Base-by-base conservation (phyloP, 768 basidiomycete species). In the Pleurotus tuber-regium region DNA sequence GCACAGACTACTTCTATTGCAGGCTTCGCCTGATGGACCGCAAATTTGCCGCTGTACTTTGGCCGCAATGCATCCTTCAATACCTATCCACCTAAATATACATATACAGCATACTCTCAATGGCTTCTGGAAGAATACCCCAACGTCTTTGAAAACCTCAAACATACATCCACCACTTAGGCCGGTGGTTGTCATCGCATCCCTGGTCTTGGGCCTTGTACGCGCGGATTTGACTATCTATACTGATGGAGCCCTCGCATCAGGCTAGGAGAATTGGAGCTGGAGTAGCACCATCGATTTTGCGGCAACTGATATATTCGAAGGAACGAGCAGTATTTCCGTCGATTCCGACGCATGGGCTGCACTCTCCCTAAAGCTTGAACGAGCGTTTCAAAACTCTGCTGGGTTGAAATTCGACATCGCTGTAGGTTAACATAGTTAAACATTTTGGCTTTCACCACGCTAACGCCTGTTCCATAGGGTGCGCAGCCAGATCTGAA, bases 321-420 rank as follows among this genome's bases (percentile, higher is more conserved):
- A 68, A 43, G 77, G 77, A 9, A 59, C 65, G 3, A 74, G 70
- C 60, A 72, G 72, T 42, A 69, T 78, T 43, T 75, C 70, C 23
- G 68, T 75, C 41, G 71, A 63, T 59, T 78, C 78, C 2, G 38
- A 51, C 1, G 68, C 68, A 21, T 80, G 60, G 52, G 65, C 75
- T 36, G 79, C 78, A 1, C 52, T 80, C 25, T 80, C 79, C 14
- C 59, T 77, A 12, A 74, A 76, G 53, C 57, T 66, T 23, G 68
- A 70, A 50, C 67, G 65, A 1, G 67, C 70, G 30, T 76, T 80
- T 59, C 54, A 66, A 12, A 60, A 59, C 24, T 78, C 70, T 55
- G 78, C 76, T 10, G 79, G 79, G 4, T 63, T 81, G 21, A 59
- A 62, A 40, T 81, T 81, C 57, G 79, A 80, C 58, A 73, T 81